Evolutionary conservation across 192 early-diverging fungal genomes (phyloP), one percentile per base, ranked within the genome.

Genomic region (Helicostylum pulchrum): DNA sequence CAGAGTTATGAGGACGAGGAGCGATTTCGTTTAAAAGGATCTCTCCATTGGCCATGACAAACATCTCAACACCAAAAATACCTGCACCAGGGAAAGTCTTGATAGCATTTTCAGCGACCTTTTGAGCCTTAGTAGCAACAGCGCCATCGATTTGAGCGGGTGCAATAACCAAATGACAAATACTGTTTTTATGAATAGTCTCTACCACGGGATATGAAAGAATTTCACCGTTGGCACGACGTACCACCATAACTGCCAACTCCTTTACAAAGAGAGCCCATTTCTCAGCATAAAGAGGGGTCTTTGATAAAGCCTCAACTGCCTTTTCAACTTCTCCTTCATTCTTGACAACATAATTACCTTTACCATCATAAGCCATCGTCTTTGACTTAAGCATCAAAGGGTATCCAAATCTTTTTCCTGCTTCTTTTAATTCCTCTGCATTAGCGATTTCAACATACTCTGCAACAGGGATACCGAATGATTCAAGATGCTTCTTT

Each of bases 21-120:
- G 97, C 97, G 67, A 99, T 96, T 78, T 99, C 97, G 75, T 99
- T 99, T 67, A 99, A 77, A 19, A 93, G 73, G 54, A 99, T 87
- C 5, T 84, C 77, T 44, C 91, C 95, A 70, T 94, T 85, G n/a
- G 81, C 65, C 73, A 97, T 82, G 59, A 94, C 78, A 70, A 99
- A 99, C 92, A 98, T 91, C 75, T 99, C 97, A 12, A 99, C 95
- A 12, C 96, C 97, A 82, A 93, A 99, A 49, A 98, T 86, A 30
- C 97, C 97, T 1, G 90, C 88, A 43, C 90, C 92, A 31, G 88
- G 84, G 10, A 90, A 80, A 60, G 94, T 82, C 17, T 77, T 65
- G 23, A 98, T 86, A 5, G 94, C 89, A 30, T 90, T 78, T 62
- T 94, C 92, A 12, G 97, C 95, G 43, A 98, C 86, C 66, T 76